Percentiles rank a stretch among this genome's conserved stretches.
phyloP scores from a whole-genome alignment of 225 moss, liverwort and hornwort genomes.

The Takakia lepidozioides region DNA sequence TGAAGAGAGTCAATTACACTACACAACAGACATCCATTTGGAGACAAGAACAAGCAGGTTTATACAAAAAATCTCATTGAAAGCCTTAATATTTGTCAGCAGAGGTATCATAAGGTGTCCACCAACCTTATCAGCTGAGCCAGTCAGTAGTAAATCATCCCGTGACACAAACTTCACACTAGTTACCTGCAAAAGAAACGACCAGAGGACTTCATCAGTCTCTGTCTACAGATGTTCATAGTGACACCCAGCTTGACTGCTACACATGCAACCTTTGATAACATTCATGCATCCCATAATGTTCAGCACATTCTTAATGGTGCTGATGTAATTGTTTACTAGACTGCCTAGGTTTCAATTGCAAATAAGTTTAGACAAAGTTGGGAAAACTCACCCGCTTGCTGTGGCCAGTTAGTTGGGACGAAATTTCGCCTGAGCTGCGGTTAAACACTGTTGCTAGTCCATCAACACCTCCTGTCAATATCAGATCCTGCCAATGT shows the following conservation, averaged over 20 bases:
- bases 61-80: too few species aligned
- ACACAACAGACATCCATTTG: not conserved
- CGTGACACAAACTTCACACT: constrained; percentile 93
- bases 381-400: constrained; percentile 59
- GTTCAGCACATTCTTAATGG: too few species aligned
- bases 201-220: too few species aligned
- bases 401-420: constrained; percentile 79
- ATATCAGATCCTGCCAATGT: constrained; percentile 59
- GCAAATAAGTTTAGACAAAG: not conserved
- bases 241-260: not conserved
- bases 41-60: not conserved
- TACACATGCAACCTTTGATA: not conserved
- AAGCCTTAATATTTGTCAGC: too few species aligned
- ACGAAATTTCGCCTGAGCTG: constrained; percentile 74
- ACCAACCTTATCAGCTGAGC: constrained; percentile 87
- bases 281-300: too few species aligned
- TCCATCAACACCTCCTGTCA: constrained; percentile 85
- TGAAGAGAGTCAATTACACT: too few species aligned
- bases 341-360: not conserved
- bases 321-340: not conserved
- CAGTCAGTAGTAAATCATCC: constrained; percentile 84
- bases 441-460: constrained; percentile 79
- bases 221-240: too few species aligned
- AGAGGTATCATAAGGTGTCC: not conserved
- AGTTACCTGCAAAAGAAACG: constrained; percentile 53